Base-by-base conservation (phyloP, 495 filamentous ascomycete species). In the Aspergillus conjunctus region DNA sequence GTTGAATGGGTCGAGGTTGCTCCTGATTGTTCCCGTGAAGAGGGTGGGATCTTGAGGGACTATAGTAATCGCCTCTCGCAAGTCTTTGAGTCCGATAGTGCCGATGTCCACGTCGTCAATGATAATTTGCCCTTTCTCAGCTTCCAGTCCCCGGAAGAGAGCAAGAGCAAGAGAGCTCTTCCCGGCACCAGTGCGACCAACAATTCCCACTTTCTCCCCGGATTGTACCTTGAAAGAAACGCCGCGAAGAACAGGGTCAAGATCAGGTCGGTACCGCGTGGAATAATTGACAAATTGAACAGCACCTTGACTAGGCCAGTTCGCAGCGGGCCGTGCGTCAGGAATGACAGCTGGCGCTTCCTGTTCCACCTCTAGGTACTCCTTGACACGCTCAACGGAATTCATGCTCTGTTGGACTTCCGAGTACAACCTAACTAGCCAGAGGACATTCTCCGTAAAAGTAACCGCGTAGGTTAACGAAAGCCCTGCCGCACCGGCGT, bases 401-500 rank as follows among this genome's bases (percentile, higher is more conserved):
- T 99, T 99, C 95, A 99, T 98, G 73, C 96, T 98, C 75, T 98
- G 95, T 72, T 99, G 95, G 66, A 97, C 96, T 68, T 90, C 82
- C 0, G 93, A 88, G 67, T 98, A 99, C n/a, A 97, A 81, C 20
- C 95, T 85, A 26, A 98, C 92, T 57, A 98, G 87, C 95, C 95
- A 99, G 17, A 99, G 80, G 17, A 99, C 87, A 60, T 97, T 97
- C 70, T 98, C 95, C 1, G 92, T 96, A 66, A 99, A 99, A 0
- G 91, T 94, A 51, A 99, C 91, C 7, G 95, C 95, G 66, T 99
- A 99, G n/a, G 92, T 97, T 63, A 99, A 75, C 17, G 95, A 97
- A 58, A 99, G 81, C 78, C 95, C 95, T 34, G 94, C 95, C 44
- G 93, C 91, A 60, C 95, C 95, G 33, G 95, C 87, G 78, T 97